Evolutionary conservation across 169 alveolate genomes (phyloP).

Genomic region (Toxoplasma gondii): DNA sequence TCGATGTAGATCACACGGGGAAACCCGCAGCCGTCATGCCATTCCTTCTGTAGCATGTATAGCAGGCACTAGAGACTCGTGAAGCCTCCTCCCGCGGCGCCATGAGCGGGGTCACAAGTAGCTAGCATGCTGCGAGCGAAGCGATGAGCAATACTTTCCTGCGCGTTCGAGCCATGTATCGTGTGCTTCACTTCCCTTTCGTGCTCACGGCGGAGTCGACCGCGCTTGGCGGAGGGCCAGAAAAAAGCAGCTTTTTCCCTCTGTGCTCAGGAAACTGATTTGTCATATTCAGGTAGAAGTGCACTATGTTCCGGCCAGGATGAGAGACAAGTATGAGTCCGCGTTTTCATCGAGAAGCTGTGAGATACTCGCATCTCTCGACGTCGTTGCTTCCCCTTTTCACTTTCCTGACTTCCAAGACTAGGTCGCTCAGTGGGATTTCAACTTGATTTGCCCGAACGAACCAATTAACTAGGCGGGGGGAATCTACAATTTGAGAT

Average conservation of each 20-base stretch:
- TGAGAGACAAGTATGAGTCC: neutral
- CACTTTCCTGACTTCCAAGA: neutral
- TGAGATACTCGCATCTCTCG: neutral
- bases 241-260: neutral
- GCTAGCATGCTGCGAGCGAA: slow-evolving; percentile 17
- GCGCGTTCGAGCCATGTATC: neutral
- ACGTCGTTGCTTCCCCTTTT: neutral
- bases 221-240: neutral
- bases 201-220: neutral
- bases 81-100: neutral
- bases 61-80: neutral
- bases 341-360: neutral
- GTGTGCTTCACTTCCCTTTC: neutral
- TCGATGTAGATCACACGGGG: neutral
- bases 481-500: too few species aligned
- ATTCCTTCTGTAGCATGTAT: neutral
- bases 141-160: neutral
- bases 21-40: neutral
- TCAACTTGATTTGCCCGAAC: too few species aligned
- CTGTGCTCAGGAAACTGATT: neutral
- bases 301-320: slow-evolving; percentile 7
- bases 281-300: neutral
- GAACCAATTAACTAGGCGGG: too few species aligned
- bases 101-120: neutral
- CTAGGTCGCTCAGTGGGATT: neutral